Percentiles rank a stretch among this genome's conserved stretches.
Conservation (phyloP, 208 protist species). For the Wallacemonas sp. region DNA sequence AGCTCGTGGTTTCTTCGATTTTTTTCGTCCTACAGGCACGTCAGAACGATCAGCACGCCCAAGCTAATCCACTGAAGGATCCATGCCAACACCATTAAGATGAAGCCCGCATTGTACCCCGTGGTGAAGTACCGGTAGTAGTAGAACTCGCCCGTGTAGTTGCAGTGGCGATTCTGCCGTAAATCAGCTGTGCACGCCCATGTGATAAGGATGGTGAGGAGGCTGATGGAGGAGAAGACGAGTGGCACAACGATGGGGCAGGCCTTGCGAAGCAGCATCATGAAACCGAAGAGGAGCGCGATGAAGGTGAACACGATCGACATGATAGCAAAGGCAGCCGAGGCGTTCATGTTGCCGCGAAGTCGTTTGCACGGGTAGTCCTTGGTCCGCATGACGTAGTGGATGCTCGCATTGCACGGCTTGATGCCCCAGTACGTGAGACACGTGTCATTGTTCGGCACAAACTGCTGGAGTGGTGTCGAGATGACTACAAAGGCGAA, state of each 20-base stretch:
- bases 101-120: too few relatives aligned
- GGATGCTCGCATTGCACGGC: constrained; percentile 14
- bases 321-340: constrained; percentile 31
- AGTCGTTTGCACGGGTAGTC: constrained; percentile 27
- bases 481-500: constrained; percentile 28
- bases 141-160: neutral
- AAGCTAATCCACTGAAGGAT: too few relatives aligned
- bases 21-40: too few relatives aligned
- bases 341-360: constrained; percentile 25
- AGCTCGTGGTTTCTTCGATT: too few relatives aligned
- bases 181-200: constrained; percentile 22
- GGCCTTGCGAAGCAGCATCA: constrained; percentile 21
- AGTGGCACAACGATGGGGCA: constrained; percentile 18
- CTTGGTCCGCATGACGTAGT: neutral
- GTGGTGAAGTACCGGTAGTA: too few relatives aligned
- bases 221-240: constrained; percentile 19
- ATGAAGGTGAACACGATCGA: constrained; percentile 32
- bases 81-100: too few relatives aligned
- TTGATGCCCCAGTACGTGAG: constrained; percentile 38
- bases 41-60: too few relatives aligned
- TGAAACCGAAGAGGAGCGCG: constrained; percentile 15
- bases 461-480: constrained; percentile 3
- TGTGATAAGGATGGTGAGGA: constrained; percentile 17
- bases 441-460: neutral
- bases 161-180: neutral